These are phyloP conservation scores for Globisporangium middletonii DNA, from an alignment of 352 stramenopile genomes.

Conservation along the genomic window DNA sequence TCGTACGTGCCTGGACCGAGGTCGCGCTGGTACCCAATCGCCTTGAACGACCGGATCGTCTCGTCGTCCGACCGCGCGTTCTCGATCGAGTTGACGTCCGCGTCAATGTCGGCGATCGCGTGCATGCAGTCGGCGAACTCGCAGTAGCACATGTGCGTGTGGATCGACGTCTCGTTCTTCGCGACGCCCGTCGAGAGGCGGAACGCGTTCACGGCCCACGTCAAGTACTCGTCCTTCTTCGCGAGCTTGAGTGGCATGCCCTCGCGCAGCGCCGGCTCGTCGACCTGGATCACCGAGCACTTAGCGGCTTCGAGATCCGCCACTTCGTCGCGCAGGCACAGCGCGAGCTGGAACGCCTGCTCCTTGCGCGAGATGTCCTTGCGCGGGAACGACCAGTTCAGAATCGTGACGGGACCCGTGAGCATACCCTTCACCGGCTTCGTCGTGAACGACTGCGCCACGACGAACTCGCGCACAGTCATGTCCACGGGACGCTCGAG, in stretches of 20 bases:
- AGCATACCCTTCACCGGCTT: constrained; percentile 94
- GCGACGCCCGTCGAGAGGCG: constrained; percentile 83
- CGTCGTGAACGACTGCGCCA: constrained; percentile 86
- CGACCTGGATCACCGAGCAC: constrained; percentile 88
- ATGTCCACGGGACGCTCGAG: constrained; percentile 81
- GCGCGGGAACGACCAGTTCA: constrained; percentile 94
- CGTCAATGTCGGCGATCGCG: constrained; percentile 89
- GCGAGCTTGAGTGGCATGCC: constrained; percentile 85
- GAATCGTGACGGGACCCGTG: constrained; percentile 90
- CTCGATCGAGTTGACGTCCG: constrained; percentile 94
- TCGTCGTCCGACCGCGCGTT: constrained; percentile 89
- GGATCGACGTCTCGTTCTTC: constrained; percentile 88
- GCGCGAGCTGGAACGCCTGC: constrained; percentile 86
- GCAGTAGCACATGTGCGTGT: constrained; percentile 97
- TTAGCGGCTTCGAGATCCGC: constrained; percentile 85
- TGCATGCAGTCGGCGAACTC: constrained; percentile 94
- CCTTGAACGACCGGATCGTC: constrained; percentile 86
- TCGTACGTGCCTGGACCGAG: constrained; percentile 91
- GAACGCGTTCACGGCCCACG: constrained; percentile 82
- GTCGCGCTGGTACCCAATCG: constrained; percentile 88
- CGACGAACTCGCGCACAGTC: constrained; percentile 88
- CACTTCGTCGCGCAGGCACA: constrained; percentile 91
- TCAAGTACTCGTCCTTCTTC: constrained; percentile 82
- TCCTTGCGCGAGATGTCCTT: constrained; percentile 88
- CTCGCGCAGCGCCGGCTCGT: constrained; percentile 90